Base-by-base conservation (phyloP, 805 yeast genomes). In the Scheffersomyces stipitis region DNA sequence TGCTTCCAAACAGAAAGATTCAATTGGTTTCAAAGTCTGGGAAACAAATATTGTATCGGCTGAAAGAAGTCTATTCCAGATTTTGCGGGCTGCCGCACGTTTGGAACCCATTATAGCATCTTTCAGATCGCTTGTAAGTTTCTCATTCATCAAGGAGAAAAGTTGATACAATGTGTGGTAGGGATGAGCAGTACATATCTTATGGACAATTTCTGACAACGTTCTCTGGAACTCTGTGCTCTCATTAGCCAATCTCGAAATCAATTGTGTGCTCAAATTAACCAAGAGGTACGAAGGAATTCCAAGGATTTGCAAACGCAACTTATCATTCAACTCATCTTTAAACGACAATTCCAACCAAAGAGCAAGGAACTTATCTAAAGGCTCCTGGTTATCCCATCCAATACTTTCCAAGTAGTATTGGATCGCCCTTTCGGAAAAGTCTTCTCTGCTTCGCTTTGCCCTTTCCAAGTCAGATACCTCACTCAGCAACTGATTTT, bases 181-280 rank as follows among this genome's bases (percentile, higher is more conserved):
- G 0, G 96, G 96, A 49, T 86, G 84, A 18, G 69, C 71, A 7
- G 45, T 48, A 35, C 82, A 71, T 9, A 83, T 52, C 8, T 67
- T 52, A 9, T 62, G 42, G 24, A 86, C 58, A 12, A 86, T 56
- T 1, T 54, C 46, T 24, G 72, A 71, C 15, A 89, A 56, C 1
- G 73, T 51, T 2, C 42, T 52, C 50, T 86, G 96, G 48, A 88
- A 89, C 0, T 49, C 52, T 1, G 71, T 54, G 0, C 46, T 36
- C 7, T 76, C 84, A 24, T 60, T 62, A 1, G 76, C 62, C 12
- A 90, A 52, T 37, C 93, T 68, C 0, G 97, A 86, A 3, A 86
- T 69, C 30, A 90, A 69, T 54, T 90, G 98, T 41, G 83, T 81
- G 26, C 82, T 69, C 96, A 97, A 90, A 0, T 88, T 76, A 4